These are phyloP conservation scores for Penicillium nordicum DNA, from an alignment of 2,329 filamentous ascomycete species.

Conservation along the genomic window DNA sequence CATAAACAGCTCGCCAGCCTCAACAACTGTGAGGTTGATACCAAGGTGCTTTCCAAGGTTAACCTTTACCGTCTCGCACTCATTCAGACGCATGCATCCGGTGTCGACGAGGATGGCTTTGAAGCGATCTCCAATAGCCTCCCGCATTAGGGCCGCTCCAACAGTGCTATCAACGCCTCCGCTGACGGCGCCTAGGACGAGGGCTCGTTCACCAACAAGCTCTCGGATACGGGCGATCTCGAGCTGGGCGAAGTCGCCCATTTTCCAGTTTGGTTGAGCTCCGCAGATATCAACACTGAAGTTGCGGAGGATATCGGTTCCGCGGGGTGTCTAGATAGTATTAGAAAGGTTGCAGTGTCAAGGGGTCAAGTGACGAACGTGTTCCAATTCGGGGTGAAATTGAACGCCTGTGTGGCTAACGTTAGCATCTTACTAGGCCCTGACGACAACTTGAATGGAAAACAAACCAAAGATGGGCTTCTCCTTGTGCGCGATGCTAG, in stretches of 20 bases:
- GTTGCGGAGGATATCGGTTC: constrained; percentile 71
- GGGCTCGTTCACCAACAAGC: constrained; percentile 75
- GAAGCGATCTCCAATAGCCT: constrained; percentile 82
- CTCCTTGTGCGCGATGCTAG: constrained; percentile 61
- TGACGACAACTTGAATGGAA: not conserved
- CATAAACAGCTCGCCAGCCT: constrained; percentile 77
- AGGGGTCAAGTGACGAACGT: constrained; percentile 7
- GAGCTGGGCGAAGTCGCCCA: constrained; percentile 76
- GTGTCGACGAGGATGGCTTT: constrained; percentile 83
- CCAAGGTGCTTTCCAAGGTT: constrained; percentile 74
- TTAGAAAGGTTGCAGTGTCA: not conserved
- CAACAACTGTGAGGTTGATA: constrained; percentile 85
- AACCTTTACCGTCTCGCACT: constrained; percentile 76
- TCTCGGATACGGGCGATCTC: constrained; percentile 77
- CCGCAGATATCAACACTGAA: constrained; percentile 81
- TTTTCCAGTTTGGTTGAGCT: constrained; percentile 74
- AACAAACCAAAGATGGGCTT: constrained; percentile 41
- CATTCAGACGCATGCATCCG: constrained; percentile 79
- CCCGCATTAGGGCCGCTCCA: constrained; percentile 61
- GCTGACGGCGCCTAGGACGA: constrained; percentile 51
- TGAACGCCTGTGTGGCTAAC: constrained; percentile 56
- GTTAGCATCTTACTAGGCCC: constrained; percentile 2
- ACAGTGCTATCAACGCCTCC: constrained; percentile 1
- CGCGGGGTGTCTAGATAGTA: constrained; percentile 46
- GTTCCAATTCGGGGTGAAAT: constrained; percentile 80